Evolutionary conservation across 2,329 filamentous ascomycete genomes (phyloP), one percentile per base, ranked within the genome.

Genomic region (Cladosporium sp.): DNA sequence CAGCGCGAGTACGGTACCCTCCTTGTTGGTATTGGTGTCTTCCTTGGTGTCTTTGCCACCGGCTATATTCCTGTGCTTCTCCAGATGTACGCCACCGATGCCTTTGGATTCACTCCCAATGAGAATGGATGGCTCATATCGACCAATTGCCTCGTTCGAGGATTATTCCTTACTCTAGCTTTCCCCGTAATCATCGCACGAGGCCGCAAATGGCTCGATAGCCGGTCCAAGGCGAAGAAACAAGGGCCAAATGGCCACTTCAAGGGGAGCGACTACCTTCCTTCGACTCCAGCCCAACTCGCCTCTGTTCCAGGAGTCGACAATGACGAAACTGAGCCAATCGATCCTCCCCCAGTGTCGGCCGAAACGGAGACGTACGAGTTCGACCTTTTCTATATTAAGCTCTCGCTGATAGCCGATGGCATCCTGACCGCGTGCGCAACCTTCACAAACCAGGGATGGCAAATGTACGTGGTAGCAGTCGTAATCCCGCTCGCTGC

Each of bases 401-500:
- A 84, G 2, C 88, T 82, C 75, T 88, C 84, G 60, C 74, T 90
- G 2, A 70, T 89, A 0, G 75, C 85, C 0, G 88, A 90, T 65
- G 86, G 86, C 0, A 65, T 83, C 0, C 73, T 90, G 20, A 90
- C 88, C 0, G 82, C 82, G 1, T 75, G 84, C 0, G 82, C 85
- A 0, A 82, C 84, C 0, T 86, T 89, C 62, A 84, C 86, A 0
- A 84, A 80, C 0, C 60, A 82, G 50, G 79, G 80, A 1, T 89
- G 86, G 85, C 87, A 90, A 64, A 84, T 90, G 49, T 90, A 88
- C 65, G 71, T 88, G 0, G 82, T 87, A 1, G 85, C 85, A 0
- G 80, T 83, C 25, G 68, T 89, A 1, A 76, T 90, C 0, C 88
- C 88, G 0, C 83, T 90, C 30, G 86, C 85, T 0, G 87, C 87